Conservation (phyloP, 371 early-diverging fungal genomes). For the Mortierella sp. region DNA sequence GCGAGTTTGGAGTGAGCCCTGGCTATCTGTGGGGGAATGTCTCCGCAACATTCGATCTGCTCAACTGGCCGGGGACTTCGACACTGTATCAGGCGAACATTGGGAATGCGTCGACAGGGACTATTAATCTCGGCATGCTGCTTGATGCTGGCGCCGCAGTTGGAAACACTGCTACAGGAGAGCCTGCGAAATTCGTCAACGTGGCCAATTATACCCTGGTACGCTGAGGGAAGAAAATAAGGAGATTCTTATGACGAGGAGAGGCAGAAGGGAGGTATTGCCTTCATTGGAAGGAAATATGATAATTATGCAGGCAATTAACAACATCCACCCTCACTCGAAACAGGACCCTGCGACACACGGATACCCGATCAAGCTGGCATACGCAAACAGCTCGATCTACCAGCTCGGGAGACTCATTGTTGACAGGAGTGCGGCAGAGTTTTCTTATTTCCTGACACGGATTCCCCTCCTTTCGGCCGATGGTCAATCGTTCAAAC, state of each 20-base stretch:
- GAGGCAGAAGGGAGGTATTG: too few species aligned
- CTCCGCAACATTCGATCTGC: neutral
- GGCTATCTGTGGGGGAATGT: neutral
- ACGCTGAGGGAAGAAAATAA: neutral
- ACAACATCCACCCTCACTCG: neutral
- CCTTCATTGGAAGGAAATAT: too few species aligned
- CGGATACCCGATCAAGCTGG: neutral
- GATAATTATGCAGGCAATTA: neutral
- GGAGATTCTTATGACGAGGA: neutral
- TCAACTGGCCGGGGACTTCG: neutral
- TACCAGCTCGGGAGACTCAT: neutral
- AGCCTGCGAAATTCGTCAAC: neutral
- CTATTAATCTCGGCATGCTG: neutral
- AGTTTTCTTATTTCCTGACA: neutral
- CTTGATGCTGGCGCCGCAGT: neutral
- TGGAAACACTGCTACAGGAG: neutral
- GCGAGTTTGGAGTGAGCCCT: neutral
- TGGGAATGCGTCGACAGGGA: neutral
- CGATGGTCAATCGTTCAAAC: neutral
- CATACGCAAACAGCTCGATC: conserved; percentile 4
- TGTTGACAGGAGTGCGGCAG: neutral
- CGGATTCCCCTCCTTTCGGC: neutral
- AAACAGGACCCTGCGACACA: neutral
- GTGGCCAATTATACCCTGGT: neutral
- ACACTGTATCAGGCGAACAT: neutral